These are phyloP conservation scores for Metschnikowia aberdeeniae DNA, from an alignment of 805 yeast genomes.

Conservation along the genomic window DNA sequence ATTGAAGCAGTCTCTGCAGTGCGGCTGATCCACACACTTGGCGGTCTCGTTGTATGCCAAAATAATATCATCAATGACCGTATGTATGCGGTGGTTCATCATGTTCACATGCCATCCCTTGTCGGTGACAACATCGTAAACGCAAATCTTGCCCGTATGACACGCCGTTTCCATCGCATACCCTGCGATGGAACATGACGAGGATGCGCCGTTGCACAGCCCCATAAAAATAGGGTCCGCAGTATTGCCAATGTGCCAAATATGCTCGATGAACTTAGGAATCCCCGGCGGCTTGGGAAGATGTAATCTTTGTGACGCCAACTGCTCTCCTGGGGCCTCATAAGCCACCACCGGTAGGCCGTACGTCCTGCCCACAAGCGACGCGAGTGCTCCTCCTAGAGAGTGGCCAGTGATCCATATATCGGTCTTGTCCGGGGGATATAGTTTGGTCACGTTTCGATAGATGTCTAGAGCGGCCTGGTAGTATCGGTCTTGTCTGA, in stretches of 20 bases:
- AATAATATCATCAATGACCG: conserved; percentile 80
- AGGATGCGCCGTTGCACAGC: conserved; percentile 89
- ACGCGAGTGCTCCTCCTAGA: conserved; percentile 82
- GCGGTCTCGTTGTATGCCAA: conserved; percentile 74
- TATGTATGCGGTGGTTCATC: conserved; percentile 84
- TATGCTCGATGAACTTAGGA: conserved; percentile 69
- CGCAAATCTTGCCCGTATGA: conserved; percentile 84
- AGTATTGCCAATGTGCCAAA: conserved; percentile 95
- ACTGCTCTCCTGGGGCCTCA: conserved; percentile 88
- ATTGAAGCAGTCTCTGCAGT: conserved; percentile 85
- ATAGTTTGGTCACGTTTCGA: conserved; percentile 59
- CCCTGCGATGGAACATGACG: conserved; percentile 86
- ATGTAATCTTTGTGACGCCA: conserved; percentile 81
- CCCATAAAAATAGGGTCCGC: conserved; percentile 98
- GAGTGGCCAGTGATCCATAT: conserved; percentile 97
- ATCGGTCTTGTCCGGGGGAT: conserved; percentile 57
- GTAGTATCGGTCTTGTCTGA: conserved; percentile 76
- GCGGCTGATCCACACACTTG: conserved; percentile 65
- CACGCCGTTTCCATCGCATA: conserved; percentile 97
- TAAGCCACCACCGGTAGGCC: conserved; percentile 88
- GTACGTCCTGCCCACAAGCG: conserved; percentile 79
- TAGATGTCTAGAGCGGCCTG: conserved; percentile 75
- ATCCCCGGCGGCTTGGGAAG: conserved; percentile 91
- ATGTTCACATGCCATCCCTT: conserved; percentile 88
- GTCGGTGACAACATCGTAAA: conserved; percentile 86